Evolutionary conservation across 129 eudicot species (phyloP).

Genomic region (Artemisia argyi): DNA sequence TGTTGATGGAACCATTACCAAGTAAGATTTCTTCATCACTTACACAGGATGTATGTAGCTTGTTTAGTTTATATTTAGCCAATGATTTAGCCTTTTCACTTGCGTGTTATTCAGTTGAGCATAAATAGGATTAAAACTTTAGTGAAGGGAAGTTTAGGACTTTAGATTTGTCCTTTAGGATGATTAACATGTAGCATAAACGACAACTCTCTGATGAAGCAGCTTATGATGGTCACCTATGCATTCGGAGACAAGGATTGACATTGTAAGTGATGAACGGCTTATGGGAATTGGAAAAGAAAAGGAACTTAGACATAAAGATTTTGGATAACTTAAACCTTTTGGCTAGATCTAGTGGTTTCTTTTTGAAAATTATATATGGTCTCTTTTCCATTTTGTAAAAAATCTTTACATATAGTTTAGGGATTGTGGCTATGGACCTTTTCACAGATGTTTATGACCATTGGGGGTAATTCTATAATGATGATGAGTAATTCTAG

Average conservation of each 20-base stretch:
- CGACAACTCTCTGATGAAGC: neutral
- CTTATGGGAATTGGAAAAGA: no score
- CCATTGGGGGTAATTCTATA: no score
- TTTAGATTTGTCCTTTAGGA: neutral
- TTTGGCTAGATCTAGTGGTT: neutral
- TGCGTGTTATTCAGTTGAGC: neutral
- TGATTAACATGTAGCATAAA: neutral
- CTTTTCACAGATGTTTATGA: no score
- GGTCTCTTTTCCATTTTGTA: neutral
- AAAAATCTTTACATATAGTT: no score
- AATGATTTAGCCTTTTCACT: neutral
- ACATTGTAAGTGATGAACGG: no score
- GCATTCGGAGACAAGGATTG: no score
- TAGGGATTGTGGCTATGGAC: no score
- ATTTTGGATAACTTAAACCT: no score
- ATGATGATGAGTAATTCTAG: no score
- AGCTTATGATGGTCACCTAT: no score
- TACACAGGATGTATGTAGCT: neutral
- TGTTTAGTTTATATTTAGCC: neutral
- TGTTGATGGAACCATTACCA: constrained; percentile 98
- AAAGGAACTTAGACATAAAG: no score
- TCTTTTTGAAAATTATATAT: neutral
- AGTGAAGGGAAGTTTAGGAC: neutral
- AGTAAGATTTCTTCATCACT: constrained; percentile 43
- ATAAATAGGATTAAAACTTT: neutral